Conservation (phyloP, 2,329 filamentous ascomycete genomes). For the Cladophialophora chaetospira region DNA sequence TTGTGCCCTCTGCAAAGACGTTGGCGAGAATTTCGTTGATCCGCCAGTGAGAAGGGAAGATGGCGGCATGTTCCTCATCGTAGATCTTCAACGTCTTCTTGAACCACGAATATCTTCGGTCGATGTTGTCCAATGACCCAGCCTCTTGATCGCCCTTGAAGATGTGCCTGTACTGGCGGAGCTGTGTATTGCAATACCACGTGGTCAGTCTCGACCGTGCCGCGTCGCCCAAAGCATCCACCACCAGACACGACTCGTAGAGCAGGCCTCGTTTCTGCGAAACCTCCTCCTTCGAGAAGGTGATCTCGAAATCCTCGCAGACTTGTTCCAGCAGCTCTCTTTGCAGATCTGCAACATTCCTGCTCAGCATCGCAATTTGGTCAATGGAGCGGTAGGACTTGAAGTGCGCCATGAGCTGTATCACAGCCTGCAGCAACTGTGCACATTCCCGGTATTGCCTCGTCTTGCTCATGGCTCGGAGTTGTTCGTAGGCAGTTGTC, state of each 20-base stretch:
- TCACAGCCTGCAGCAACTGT: slow-evolving; percentile 86
- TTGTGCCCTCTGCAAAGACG: slow-evolving; percentile 90
- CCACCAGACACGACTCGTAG: slow-evolving; percentile 85
- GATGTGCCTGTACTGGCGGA: slow-evolving; percentile 92
- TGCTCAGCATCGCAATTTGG: slow-evolving; percentile 90
- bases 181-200: slow-evolving; percentile 97
- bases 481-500: slow-evolving; percentile 97
- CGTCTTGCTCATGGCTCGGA: slow-evolving; percentile 77
- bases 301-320: slow-evolving; percentile 98
- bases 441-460: slow-evolving; percentile 95
- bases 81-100: slow-evolving; percentile 93
- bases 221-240: slow-evolving; percentile 89
- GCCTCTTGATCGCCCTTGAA: slow-evolving; percentile 97
- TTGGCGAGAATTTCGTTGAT: slow-evolving; percentile 88
- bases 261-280: slow-evolving; percentile 68
- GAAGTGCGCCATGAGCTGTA: slow-evolving; percentile 98
- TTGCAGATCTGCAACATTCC: slow-evolving; percentile 91
- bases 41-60: slow-evolving; percentile 86
- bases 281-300: slow-evolving; percentile 87
- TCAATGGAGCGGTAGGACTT: slow-evolving; percentile 97
- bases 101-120: slow-evolving; percentile 93
- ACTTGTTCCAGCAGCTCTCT: slow-evolving; percentile 91
- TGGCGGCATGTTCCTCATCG: slow-evolving; percentile 84
- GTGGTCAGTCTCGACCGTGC: slow-evolving; percentile 80
- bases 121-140: slow-evolving; percentile 94